phyloP scores from a whole-genome alignment of 257 asterid genomes.

The Ligustrum vulgare region DNA sequence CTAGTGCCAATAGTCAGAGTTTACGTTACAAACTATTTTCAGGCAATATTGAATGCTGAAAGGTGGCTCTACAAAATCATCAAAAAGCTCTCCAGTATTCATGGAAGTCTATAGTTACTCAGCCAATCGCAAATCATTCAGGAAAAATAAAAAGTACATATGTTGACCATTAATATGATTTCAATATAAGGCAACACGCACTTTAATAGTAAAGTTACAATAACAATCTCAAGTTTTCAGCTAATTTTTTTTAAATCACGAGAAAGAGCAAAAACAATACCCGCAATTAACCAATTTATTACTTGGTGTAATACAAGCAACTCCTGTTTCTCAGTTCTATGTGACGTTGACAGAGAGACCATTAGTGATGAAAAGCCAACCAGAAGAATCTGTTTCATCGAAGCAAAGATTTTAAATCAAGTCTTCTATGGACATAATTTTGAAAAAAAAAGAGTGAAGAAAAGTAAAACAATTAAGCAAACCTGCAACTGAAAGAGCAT shows the following conservation, averaged over 20 bases:
- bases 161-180: background rate
- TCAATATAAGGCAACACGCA: background rate
- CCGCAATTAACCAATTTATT: slow-evolving; percentile 87
- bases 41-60: background rate
- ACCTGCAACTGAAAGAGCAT: slow-evolving; percentile 84
- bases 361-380: slow-evolving; percentile 72
- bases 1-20: background rate
- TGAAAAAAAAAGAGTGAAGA: slow-evolving; percentile 20
- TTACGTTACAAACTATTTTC: background rate
- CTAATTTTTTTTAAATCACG: background rate
- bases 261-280: slow-evolving; percentile 40
- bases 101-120: background rate
- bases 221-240: background rate
- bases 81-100: background rate
- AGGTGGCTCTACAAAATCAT: background rate
- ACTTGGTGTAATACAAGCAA: slow-evolving; percentile 77
- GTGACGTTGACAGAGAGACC: slow-evolving; percentile 89
- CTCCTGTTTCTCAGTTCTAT: slow-evolving; percentile 84
- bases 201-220: background rate
- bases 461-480: slow-evolving; percentile 19
- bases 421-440: slow-evolving; percentile 16
- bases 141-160: background rate
- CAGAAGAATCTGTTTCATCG: slow-evolving; percentile 58
- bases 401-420: slow-evolving; percentile 21
- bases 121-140: background rate